Percentiles rank a stretch among this genome's conserved stretches.
Conservation (phyloP, 2,329 filamentous ascomycete genomes). For the Fusarium nematophilum region DNA sequence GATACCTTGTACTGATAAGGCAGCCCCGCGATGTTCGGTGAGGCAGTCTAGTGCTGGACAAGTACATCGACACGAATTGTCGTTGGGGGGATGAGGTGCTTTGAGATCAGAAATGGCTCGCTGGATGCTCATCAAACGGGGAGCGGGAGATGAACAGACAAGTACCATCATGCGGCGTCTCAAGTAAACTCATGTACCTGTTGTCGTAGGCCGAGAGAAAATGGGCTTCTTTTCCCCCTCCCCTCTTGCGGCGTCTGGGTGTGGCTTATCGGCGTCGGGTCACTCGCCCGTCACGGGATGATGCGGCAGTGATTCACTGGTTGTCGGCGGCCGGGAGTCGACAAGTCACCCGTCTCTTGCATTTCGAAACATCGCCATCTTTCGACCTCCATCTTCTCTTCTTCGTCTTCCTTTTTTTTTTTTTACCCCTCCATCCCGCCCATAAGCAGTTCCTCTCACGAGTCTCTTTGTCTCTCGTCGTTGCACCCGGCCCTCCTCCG, state of each 20-base stretch:
- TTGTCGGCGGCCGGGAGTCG: conserved; percentile 29
- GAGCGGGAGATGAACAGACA: conserved; percentile 6
- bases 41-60: conserved; percentile 3
- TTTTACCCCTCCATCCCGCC: conserved; percentile 4
- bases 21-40: conserved; percentile 31
- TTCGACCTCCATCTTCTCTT: conserved; percentile 28
- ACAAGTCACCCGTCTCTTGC: conserved; percentile 42
- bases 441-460: conserved; percentile 3
- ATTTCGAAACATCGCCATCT: conserved; percentile 33
- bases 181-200: conserved; percentile 29
- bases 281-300: conserved; percentile 45
- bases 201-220: not conserved
- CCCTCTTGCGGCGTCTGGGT: conserved; percentile 16
- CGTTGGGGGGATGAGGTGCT: conserved; percentile 14
- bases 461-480: conserved; percentile 9
- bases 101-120: not conserved
- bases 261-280: conserved; percentile 45
- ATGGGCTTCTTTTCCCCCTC: not conserved
- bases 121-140: not conserved
- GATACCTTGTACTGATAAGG: conserved; percentile 40
- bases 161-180: conserved; percentile 18
- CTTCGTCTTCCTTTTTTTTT: conserved; percentile 3
- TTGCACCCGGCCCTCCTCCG: conserved; percentile 18
- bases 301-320: conserved; percentile 48
- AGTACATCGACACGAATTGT: conserved; percentile 3